A percentile compares a stretch with the other conserved stretches of the same genome.
Evolutionary conservation across 2,329 filamentous ascomycete species (phyloP).

Genomic region (Epichloe amarillans): DNA sequence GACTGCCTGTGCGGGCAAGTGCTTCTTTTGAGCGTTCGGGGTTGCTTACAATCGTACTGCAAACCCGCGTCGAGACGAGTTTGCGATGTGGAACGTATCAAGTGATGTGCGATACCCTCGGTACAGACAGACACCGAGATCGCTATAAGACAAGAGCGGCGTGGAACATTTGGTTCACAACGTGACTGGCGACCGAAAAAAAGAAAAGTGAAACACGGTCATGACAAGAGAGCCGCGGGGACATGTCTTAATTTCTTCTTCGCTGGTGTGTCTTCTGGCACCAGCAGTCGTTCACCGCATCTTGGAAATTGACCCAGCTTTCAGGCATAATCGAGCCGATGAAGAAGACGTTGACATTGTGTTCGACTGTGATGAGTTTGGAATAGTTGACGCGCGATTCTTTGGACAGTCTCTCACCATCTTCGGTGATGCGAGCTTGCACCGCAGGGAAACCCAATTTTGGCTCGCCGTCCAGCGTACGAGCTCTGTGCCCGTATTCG

Average conservation of each 20-base stretch:
- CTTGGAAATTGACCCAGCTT: slow-evolving; percentile 27
- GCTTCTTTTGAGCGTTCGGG: no score
- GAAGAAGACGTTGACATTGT: slow-evolving; percentile 44
- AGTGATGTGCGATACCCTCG: background rate
- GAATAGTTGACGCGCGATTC: slow-evolving; percentile 46
- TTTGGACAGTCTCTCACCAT: slow-evolving; percentile 30
- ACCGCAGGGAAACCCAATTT: slow-evolving; percentile 34
- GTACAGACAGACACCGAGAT: background rate
- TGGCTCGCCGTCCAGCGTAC: slow-evolving; percentile 27
- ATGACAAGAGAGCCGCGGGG: background rate
- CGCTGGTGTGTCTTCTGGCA: slow-evolving; percentile 27
- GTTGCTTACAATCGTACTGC: background rate
- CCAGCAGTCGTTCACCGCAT: slow-evolving; percentile 38
- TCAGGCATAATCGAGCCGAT: slow-evolving; percentile 32
- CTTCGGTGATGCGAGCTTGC: slow-evolving; percentile 27
- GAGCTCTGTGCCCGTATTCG: slow-evolving; percentile 20
- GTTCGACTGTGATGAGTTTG: slow-evolving; percentile 41
- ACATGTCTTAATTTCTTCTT: slow-evolving; percentile 10
- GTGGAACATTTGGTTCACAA: background rate
- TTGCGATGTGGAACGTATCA: slow-evolving; percentile 2
- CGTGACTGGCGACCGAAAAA: background rate
- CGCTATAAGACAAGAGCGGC: background rate
- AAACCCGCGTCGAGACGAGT: background rate
- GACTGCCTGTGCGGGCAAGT: no score
- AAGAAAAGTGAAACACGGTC: background rate